These are phyloP conservation scores for Exserohilum turcica DNA, from an alignment of 2,329 filamentous ascomycete genomes.

Conservation along the genomic window DNA sequence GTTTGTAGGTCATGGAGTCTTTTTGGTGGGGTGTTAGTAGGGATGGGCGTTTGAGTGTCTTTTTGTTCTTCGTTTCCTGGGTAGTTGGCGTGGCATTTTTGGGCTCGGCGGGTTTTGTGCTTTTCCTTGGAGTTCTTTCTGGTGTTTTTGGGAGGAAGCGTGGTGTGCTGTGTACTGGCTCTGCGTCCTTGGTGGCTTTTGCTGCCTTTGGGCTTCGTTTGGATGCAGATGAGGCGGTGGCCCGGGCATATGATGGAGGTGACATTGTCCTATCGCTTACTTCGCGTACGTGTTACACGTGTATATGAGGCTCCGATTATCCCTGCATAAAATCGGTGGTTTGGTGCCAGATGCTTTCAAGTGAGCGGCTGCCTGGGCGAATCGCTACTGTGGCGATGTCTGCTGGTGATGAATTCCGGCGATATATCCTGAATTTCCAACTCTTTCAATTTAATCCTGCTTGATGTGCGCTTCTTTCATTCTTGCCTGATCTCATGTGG, in stretches of 20 bases:
- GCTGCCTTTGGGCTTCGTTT: conserved; percentile 6
- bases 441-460: neutral
- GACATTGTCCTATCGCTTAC: conserved; percentile 11
- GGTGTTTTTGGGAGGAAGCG: neutral
- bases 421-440: neutral
- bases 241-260: conserved; percentile 26
- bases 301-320: neutral
- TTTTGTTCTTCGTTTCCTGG: neutral
- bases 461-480: neutral
- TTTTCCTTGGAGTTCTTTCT: neutral
- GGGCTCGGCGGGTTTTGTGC: neutral
- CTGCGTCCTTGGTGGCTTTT: neutral
- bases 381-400: neutral
- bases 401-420: neutral
- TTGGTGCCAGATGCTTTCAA: neutral
- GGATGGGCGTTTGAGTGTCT: conserved; percentile 9
- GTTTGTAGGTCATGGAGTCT: conserved; percentile 3
- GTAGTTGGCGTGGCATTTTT: neutral
- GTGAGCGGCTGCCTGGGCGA: neutral
- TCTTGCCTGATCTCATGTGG: too few relatives aligned
- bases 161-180: neutral
- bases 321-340: neutral
- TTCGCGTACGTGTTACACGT: too few relatives aligned
- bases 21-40: conserved; percentile 7
- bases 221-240: conserved; percentile 23